These are phyloP conservation scores for Aegle marmelos DNA, from an alignment of 345 rosid species.

Conservation along the genomic window DNA sequence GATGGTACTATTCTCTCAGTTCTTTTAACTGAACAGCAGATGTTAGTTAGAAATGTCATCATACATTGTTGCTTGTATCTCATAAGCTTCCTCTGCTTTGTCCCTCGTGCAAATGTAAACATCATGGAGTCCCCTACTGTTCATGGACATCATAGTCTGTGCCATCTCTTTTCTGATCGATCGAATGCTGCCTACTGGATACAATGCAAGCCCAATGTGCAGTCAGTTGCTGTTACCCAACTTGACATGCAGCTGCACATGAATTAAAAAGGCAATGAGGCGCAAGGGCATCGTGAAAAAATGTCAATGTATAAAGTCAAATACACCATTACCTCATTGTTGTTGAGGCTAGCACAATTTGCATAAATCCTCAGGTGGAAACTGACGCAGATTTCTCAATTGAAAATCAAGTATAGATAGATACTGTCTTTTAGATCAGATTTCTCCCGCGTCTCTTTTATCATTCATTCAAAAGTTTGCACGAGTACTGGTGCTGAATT, in stretches of 20 bases:
- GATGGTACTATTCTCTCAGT: neutral
- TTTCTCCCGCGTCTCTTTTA: neutral
- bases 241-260: constrained; percentile 73
- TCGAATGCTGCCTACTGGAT: constrained; percentile 89
- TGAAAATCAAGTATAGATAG: constrained; percentile 5
- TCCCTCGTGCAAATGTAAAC: constrained; percentile 54
- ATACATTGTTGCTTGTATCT: neutral
- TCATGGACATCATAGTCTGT: constrained; percentile 81
- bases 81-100: neutral
- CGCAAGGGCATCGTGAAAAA: constrained; percentile 48
- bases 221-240: constrained; percentile 90
- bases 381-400: constrained; percentile 14
- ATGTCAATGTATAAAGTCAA: neutral
- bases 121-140: constrained; percentile 90
- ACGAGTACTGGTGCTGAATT: neutral
- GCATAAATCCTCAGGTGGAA: constrained; percentile 36
- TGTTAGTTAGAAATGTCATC: neutral
- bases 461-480: neutral
- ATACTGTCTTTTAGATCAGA: neutral
- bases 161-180: constrained; percentile 76
- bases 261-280: constrained; percentile 87
- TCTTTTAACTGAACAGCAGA: neutral
- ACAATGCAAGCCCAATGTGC: constrained; percentile 97
- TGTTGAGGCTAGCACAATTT: constrained; percentile 33
- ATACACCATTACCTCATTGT: neutral